Base-by-base conservation (phyloP, 2,329 filamentous ascomycete species). In the Sclerotinia subarctica region DNA sequence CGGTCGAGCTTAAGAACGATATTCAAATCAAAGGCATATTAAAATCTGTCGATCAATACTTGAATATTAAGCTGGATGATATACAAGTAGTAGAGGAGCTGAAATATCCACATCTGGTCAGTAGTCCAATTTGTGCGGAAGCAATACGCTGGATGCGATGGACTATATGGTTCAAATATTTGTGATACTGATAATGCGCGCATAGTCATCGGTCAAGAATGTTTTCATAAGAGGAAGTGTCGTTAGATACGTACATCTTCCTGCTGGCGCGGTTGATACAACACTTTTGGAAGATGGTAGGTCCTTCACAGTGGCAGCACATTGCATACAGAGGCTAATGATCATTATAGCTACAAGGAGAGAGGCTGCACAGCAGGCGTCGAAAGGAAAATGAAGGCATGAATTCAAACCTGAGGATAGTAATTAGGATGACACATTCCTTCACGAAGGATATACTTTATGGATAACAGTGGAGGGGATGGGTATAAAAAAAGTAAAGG, bases 1-100 rank as follows among this genome's bases (percentile, higher is more conserved):
- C 94, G 58, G 93, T 99, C 78, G 95, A 99, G 84, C 91, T 99
- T 79, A 99, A 99, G 83, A 99, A 99, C 80, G 95, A 99, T 82
- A 96, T 99, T 75, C 93, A 94, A 78, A 96, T 99, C 79, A 92
- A 92, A 76, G 95, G 95, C 73, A 96, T 90, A 47, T 85, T 99
- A 73, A 99, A 98, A 84, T 96, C 92, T 77, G 94, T 99, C 73
- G 95, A 99, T 79, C 95, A 98, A 83, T 99, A 96, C 81, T 88
- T 99, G 77, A 99, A 99, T 82, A 97, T 99, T 82, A 98, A 98
- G 84, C 88, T 99, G 63, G 95, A 99, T 77, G 93, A 97, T 77
- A 96, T 98, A 70, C 86, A 89, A 71, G 94, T 98, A 44, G 86
- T 97, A 35, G 94, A 99, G 73, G 93, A 98, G 81, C 82, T 95